Evolutionary conservation across 116 monocot species (phyloP).

Genomic region (Dioscorea cayenensis): DNA sequence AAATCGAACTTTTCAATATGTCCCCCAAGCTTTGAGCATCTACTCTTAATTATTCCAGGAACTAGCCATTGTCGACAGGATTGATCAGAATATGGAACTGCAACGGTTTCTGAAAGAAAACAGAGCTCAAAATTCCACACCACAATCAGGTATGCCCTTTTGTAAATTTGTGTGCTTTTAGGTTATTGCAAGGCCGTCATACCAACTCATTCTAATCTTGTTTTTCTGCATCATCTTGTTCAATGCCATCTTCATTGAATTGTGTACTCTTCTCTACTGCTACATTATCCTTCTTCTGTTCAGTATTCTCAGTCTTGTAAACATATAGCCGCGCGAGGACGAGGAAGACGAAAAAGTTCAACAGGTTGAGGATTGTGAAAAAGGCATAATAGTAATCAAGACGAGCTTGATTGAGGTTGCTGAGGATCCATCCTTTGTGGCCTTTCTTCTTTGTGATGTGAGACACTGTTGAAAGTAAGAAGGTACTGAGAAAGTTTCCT

Average conservation of each 20-base stretch:
- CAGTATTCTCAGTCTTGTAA: slow-evolving; percentile 30
- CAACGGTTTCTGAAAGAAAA: too few relatives aligned
- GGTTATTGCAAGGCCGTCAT: too few relatives aligned
- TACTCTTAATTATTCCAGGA: too few relatives aligned
- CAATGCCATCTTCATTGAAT: background rate
- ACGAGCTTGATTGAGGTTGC: slow-evolving; percentile 63
- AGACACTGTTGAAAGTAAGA: slow-evolving; percentile 28
- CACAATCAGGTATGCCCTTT: too few relatives aligned
- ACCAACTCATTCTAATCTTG: background rate
- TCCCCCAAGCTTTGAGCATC: too few relatives aligned
- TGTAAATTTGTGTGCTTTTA: too few relatives aligned
- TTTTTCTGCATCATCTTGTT: background rate
- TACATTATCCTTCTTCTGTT: background rate
- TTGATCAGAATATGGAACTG: too few relatives aligned
- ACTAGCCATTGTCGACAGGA: too few relatives aligned
- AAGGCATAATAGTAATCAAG: slow-evolving; percentile 78
- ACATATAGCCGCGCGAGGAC: slow-evolving; percentile 32
- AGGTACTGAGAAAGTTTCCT: slow-evolving; percentile 46
- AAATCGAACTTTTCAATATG: too few relatives aligned
- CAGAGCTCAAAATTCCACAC: too few relatives aligned
- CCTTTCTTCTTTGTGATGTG: slow-evolving; percentile 34
- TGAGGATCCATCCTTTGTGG: slow-evolving; percentile 61
- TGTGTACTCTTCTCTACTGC: background rate
- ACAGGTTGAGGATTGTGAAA: slow-evolving; percentile 34
- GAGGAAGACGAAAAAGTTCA: slow-evolving; percentile 57